Evolutionary conservation across 2,329 filamentous ascomycete genomes (phyloP), one percentile per base, ranked within the genome.

Genomic region (Pseudogymnoascus sp.): DNA sequence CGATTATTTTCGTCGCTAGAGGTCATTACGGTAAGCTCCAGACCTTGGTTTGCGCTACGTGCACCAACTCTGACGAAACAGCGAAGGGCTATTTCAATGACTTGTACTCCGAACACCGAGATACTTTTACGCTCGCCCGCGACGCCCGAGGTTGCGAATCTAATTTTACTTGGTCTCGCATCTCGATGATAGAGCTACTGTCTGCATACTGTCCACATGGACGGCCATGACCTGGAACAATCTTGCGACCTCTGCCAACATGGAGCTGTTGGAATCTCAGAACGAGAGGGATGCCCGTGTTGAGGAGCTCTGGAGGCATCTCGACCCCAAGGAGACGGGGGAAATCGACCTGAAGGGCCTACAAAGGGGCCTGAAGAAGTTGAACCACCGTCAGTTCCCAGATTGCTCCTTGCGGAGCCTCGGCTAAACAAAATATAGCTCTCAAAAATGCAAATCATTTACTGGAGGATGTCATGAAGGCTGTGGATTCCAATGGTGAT

Each of bases 361-460:
- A 69, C 89, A 92, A 77, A 90, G 86, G 77, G 94, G 93, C 3
- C 78, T 99, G 72, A 86, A 82, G 74, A 90, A 87, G 75, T 91
- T 97, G 71, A 92, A 97, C 75, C 94, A 99, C 75, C 94, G 92
- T 96, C 77, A 77, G 87, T 74, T 66, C 39, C 42, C 64, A 39
- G 59, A 63, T 58, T 61, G 28, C 38, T 62, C 42, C 45, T 33
- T 28, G 28, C 52, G 49, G 58, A 25, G 42, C 62, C 60, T 42
- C 64, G 66, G 70, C 69, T 72, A 65, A 69, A 63, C 58, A 19
- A 11, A 49, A 52, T 39, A 61, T 64, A 87, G 85, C 88, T 66
- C 77, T 99, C 72, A 96, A 97, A 79, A 94, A 97, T 81, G 94
- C 94, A 72, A 90, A 96, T 75, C 80, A 84, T 38, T 85, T 97